Evolutionary conservation across 1,284 basidiomycete genomes (phyloP).

Genomic region (Peniophora sp.): DNA sequence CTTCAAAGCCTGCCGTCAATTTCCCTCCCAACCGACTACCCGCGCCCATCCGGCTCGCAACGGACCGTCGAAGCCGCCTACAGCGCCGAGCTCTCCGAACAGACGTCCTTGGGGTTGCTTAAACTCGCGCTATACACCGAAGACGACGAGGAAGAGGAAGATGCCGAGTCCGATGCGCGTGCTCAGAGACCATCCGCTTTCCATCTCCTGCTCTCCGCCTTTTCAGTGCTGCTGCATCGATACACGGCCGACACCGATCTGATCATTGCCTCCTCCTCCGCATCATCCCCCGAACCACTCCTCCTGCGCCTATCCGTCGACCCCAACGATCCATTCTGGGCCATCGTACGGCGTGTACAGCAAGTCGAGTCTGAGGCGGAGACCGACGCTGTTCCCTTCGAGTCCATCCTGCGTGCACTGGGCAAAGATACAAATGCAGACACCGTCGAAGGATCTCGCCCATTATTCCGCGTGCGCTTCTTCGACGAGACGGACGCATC

Average conservation of each 20-base stretch:
- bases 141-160: conserved; percentile 44
- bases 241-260: conserved; percentile 97
- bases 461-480: conserved; percentile 92
- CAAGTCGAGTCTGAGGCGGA: conserved; percentile 83
- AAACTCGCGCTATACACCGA: conserved; percentile 72
- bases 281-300: conserved; percentile 72
- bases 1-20: conserved; percentile 82
- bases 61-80: conserved; percentile 78
- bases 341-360: conserved; percentile 82
- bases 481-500: conserved; percentile 89
- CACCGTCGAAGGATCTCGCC: conserved; percentile 40
- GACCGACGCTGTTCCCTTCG: conserved; percentile 78
- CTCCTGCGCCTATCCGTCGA: conserved; percentile 83
- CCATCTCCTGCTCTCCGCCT: conserved; percentile 88
- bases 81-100: conserved; percentile 55
- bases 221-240: conserved; percentile 86
- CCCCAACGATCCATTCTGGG: conserved; percentile 87
- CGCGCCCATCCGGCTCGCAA: conserved; percentile 68
- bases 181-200: conserved; percentile 68
- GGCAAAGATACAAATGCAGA: conserved; percentile 54
- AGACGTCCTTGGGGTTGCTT: conserved; percentile 61
- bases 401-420: conserved; percentile 70
- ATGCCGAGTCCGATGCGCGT: too few relatives aligned
- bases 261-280: conserved; percentile 86
- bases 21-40: conserved; percentile 95